Conservation (phyloP, 768 basidiomycete genomes). For the Tricholoma saponaceum region DNA sequence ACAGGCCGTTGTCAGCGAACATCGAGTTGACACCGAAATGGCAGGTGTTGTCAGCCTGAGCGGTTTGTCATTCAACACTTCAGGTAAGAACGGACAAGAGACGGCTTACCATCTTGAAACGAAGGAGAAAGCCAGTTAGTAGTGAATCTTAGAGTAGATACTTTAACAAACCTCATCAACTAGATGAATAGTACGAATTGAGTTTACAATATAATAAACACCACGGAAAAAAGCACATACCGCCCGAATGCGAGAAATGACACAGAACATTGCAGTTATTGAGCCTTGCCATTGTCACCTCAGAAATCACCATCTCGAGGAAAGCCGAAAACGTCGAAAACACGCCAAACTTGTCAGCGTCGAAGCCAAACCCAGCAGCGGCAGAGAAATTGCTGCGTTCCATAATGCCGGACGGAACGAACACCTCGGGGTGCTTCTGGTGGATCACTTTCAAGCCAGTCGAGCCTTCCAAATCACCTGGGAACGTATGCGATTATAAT, state of each 20-base stretch:
- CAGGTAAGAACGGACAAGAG: not conserved
- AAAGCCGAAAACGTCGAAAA: constrained; percentile 92
- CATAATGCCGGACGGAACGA: constrained; percentile 83
- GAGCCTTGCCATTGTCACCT: constrained; percentile 89
- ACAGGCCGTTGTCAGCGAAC: constrained; percentile 86
- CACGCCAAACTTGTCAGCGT: constrained; percentile 76
- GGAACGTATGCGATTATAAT: constrained; percentile 5
- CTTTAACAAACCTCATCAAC: constrained; percentile 54
- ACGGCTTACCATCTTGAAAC: constrained; percentile 25
- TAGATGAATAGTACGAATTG: constrained; percentile 14
- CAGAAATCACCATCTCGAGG: constrained; percentile 87
- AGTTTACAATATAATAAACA: constrained; percentile 1
- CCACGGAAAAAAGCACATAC: constrained; percentile 30
- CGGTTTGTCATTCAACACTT: constrained; percentile 6
- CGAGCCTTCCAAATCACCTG: constrained; percentile 84
- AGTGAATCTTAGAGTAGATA: not conserved
- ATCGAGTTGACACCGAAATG: constrained; percentile 69
- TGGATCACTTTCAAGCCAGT: constrained; percentile 87
- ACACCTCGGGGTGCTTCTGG: constrained; percentile 87
- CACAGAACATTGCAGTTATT: constrained; percentile 85
- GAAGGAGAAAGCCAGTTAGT: not conserved
- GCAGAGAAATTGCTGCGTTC: constrained; percentile 82
- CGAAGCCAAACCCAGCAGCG: constrained; percentile 86
- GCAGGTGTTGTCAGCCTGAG: constrained; percentile 45
- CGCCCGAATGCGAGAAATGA: constrained; percentile 89